These are phyloP conservation scores for bread wheat (Triticum aestivum) DNA, from an alignment of 176 grass and related monocot species.

Conservation along the genomic window DNA sequence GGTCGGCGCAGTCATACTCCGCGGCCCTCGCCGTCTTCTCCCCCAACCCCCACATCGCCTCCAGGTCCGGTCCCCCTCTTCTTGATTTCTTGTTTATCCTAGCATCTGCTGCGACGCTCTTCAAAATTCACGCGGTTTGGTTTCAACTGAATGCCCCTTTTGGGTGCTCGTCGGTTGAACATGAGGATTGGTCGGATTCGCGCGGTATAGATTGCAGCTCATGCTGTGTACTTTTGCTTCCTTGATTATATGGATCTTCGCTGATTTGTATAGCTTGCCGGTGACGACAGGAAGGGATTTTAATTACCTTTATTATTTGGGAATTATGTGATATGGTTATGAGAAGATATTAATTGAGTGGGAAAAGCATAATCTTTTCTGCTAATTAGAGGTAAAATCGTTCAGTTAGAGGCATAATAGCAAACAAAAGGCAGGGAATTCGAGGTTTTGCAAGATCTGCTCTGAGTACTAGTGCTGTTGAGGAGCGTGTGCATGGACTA, in stretches of 20 bases:
- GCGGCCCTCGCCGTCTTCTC: slow-evolving; percentile 61
- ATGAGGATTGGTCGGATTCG: slow-evolving; percentile 33
- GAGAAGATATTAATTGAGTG: slow-evolving; percentile 8
- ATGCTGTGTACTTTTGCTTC: background rate
- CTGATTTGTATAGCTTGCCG: background rate
- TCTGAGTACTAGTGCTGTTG: background rate
- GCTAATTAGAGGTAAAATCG: background rate
- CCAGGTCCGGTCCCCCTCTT: slow-evolving; percentile 49
- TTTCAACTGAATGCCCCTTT: background rate
- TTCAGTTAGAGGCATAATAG: background rate
- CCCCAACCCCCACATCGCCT: slow-evolving; percentile 74
- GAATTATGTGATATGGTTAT: background rate
- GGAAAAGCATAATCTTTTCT: background rate
- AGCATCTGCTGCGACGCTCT: background rate
- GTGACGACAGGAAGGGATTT: background rate
- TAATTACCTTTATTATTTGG: background rate
- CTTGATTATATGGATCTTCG: slow-evolving; percentile 11
- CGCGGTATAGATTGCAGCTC: background rate
- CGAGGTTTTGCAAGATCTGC: background rate
- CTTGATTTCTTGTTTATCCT: slow-evolving; percentile 4
- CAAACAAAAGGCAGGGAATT: background rate
- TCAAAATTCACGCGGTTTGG: slow-evolving; percentile 5
- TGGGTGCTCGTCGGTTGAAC: slow-evolving; percentile 11
- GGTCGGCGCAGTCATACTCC: slow-evolving; percentile 75
- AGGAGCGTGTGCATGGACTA: background rate